Conservation (phyloP, 768 basidiomycete species). For the Lentinula boryana region DNA sequence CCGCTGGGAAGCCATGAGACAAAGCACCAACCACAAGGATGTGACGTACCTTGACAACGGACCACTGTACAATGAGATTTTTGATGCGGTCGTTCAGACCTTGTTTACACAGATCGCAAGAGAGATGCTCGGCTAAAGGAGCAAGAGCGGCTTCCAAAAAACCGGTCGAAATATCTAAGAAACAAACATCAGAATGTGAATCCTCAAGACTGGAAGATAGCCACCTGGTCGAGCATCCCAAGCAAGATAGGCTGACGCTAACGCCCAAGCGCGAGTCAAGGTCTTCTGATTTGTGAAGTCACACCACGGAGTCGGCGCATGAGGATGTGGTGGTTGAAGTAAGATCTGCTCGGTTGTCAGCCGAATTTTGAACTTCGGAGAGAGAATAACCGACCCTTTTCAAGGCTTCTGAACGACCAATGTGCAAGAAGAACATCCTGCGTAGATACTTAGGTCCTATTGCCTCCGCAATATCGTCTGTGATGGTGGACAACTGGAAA, state of each 20-base stretch:
- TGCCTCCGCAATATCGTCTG: constrained; percentile 61
- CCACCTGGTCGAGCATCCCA: constrained; percentile 80
- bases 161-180: constrained; percentile 63
- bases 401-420: constrained; percentile 76
- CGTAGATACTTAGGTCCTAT: constrained; percentile 79
- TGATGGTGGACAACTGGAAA: constrained; percentile 58
- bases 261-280: constrained; percentile 73
- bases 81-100: constrained; percentile 62
- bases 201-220: constrained; percentile 11
- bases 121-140: constrained; percentile 62
- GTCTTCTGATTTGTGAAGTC: constrained; percentile 76
- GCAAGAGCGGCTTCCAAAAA: constrained; percentile 68
- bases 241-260: constrained; percentile 76
- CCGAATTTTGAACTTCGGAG: background rate
- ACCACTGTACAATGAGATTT: constrained; percentile 69
- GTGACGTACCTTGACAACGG: constrained; percentile 60
- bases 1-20: constrained; percentile 27
- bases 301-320: constrained; percentile 62
- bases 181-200: constrained; percentile 10
- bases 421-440: constrained; percentile 77
- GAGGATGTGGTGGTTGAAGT: constrained; percentile 67
- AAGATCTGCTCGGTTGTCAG: constrained; percentile 28
- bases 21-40: background rate
- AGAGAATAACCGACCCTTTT: constrained; percentile 40
- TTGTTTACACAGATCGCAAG: constrained; percentile 62